Evolutionary conservation across 495 filamentous ascomycete genomes (phyloP).

Genomic region (Cryomyces minteri): DNA sequence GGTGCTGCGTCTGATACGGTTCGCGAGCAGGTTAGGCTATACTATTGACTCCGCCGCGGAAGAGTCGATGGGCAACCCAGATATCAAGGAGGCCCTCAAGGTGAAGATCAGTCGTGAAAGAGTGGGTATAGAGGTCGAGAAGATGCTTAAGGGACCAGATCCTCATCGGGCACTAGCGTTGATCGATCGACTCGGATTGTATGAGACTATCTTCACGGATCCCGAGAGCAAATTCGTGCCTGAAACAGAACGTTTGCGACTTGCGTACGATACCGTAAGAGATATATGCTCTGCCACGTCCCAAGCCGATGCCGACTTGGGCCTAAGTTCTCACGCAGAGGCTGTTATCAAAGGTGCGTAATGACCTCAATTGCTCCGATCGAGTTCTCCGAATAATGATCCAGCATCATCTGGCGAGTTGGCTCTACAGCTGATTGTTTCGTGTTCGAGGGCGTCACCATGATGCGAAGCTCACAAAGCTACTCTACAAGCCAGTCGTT

Average conservation of each 20-base stretch:
- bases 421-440: too few species aligned
- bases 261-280: slow-evolving; percentile 30
- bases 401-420: too few species aligned
- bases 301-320: too few species aligned
- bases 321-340: too few species aligned
- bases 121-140: slow-evolving; percentile 65
- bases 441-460: not conserved
- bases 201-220: slow-evolving; percentile 64
- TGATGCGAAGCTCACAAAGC: slow-evolving; percentile 16
- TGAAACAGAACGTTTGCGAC: slow-evolving; percentile 22
- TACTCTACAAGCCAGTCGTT: too few species aligned
- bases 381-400: too few species aligned
- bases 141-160: slow-evolving; percentile 70
- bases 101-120: slow-evolving; percentile 87
- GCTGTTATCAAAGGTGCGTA: too few species aligned
- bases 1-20: slow-evolving; percentile 75
- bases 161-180: slow-evolving; percentile 49
- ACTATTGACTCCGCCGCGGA: slow-evolving; percentile 48
- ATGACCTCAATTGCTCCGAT: too few species aligned
- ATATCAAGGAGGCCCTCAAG: slow-evolving; percentile 57
- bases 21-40: slow-evolving; percentile 73
- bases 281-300: not conserved
- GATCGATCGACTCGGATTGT: slow-evolving; percentile 57
- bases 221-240: slow-evolving; percentile 21
- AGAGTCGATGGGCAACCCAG: slow-evolving; percentile 51